Percentiles rank a stretch among this genome's conserved stretches.
Evolutionary conservation across 176 grass and related monocot species (phyloP).

Genomic region (Avena sativa): DNA sequence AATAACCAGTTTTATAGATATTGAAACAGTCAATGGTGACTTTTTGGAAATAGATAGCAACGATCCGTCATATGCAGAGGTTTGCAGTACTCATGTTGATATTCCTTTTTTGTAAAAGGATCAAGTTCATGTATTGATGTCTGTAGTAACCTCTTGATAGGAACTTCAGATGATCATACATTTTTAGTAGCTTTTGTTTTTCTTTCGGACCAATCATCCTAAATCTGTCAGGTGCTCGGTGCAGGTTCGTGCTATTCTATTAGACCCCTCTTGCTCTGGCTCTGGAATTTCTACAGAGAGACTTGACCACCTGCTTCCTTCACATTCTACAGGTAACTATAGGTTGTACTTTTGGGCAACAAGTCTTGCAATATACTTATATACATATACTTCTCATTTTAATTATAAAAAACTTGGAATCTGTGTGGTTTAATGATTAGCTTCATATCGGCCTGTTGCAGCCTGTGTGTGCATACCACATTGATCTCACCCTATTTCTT

Average conservation of each 20-base stretch:
- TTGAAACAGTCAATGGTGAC: slow-evolving; percentile 68
- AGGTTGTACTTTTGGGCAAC: background rate
- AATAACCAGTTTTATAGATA: slow-evolving; percentile 68
- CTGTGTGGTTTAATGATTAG: too few relatives aligned
- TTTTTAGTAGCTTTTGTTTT: background rate
- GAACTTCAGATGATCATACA: background rate
- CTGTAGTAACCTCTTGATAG: background rate
- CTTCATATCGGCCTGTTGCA: too few relatives aligned
- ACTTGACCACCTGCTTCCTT: slow-evolving; percentile 90
- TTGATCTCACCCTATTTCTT: too few relatives aligned
- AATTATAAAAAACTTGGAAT: too few relatives aligned
- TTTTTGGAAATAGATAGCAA: slow-evolving; percentile 79
- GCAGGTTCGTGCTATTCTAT: slow-evolving; percentile 80
- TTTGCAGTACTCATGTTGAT: slow-evolving; percentile 37
- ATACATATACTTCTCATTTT: too few relatives aligned
- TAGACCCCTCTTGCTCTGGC: slow-evolving; percentile 96
- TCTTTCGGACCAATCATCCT: background rate
- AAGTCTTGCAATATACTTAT: too few relatives aligned
- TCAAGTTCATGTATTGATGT: background rate
- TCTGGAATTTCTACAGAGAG: slow-evolving; percentile 89
- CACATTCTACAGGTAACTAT: slow-evolving; percentile 71
- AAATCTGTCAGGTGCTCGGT: slow-evolving; percentile 17
- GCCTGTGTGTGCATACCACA: too few relatives aligned
- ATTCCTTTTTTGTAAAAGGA: background rate
- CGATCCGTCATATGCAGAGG: slow-evolving; percentile 69